Conservation (phyloP, 352 stramenopile species). For the Globisporangium barbulae region DNA sequence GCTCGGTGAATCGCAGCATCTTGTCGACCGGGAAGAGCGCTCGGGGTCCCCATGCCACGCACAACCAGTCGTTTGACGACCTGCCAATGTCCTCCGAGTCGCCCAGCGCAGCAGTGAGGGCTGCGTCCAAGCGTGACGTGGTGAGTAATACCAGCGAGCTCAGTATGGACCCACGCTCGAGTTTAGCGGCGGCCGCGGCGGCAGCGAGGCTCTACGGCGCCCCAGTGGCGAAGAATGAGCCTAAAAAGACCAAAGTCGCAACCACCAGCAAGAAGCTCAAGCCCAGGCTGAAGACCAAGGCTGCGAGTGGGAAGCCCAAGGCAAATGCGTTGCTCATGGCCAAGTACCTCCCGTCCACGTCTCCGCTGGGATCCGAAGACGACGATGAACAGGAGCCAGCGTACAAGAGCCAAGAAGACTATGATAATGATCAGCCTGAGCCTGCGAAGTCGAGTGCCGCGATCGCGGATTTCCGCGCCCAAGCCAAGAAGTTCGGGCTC, state of each 20-base stretch:
- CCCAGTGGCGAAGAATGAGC: not conserved
- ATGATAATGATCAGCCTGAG: not conserved
- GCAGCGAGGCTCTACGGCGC: constrained; percentile 32
- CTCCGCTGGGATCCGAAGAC: constrained; percentile 13
- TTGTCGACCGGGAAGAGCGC: constrained; percentile 6
- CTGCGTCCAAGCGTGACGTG: not conserved
- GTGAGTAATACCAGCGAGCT: not conserved
- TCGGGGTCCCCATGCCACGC: not conserved
- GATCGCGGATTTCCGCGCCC: constrained; percentile 37
- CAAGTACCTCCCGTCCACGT: constrained; percentile 9
- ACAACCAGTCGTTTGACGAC: not conserved
- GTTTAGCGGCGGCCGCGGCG: constrained; percentile 27
- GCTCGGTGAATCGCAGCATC: constrained; percentile 1
- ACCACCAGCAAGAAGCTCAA: not conserved
- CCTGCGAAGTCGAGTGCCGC: not conserved
- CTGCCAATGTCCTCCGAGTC: not conserved
- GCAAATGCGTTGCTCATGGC: not conserved
- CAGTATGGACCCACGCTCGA: constrained; percentile 17
- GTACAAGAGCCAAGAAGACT: constrained; percentile 1
- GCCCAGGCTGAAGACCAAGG: not conserved
- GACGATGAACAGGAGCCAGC: constrained; percentile 14
- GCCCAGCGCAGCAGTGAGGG: not conserved
- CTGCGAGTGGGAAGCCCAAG: constrained; percentile 2
- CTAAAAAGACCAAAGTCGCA: not conserved
- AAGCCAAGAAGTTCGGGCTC: constrained; percentile 38